Evolutionary conservation across 1,284 basidiomycete genomes (phyloP).

Genomic region (Apiotrichum laibachii): DNA sequence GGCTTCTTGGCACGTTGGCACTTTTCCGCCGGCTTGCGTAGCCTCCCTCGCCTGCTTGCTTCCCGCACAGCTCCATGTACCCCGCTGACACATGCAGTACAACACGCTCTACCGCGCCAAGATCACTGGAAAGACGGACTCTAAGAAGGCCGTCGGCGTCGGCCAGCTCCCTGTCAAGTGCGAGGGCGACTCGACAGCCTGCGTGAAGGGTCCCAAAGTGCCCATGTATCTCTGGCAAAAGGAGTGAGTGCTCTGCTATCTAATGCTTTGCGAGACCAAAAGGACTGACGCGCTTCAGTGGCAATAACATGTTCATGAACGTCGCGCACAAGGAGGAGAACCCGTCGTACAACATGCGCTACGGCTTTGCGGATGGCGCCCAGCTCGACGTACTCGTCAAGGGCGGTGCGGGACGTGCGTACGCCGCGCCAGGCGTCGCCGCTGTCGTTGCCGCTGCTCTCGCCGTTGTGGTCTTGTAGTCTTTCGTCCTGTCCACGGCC

Average conservation of each 20-base stretch:
- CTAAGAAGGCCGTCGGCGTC: conserved; percentile 28
- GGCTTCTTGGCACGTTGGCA: not conserved
- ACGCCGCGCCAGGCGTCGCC: not conserved
- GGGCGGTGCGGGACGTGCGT: not conserved
- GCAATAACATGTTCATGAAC: conserved; percentile 14
- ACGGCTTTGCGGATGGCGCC: conserved; percentile 33
- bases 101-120: conserved; percentile 74
- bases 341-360: conserved; percentile 35
- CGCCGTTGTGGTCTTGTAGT: no score
- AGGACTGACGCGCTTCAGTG: not conserved
- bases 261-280: no score
- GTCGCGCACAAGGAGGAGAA: conserved; percentile 26
- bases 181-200: conserved; percentile 28
- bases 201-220: conserved; percentile 35
- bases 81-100: conserved; percentile 50
- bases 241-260: not conserved
- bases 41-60: not conserved
- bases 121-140: conserved; percentile 54
- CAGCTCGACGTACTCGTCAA: conserved; percentile 20
- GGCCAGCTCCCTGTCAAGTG: conserved; percentile 52
- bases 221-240: conserved; percentile 23
- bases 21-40: not conserved
- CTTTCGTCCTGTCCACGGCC: no score
- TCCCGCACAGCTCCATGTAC: no score
- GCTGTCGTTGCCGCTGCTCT: not conserved